Base-by-base conservation (phyloP, 164 flowering plant genomes). In the Brasenia schreberi region DNA sequence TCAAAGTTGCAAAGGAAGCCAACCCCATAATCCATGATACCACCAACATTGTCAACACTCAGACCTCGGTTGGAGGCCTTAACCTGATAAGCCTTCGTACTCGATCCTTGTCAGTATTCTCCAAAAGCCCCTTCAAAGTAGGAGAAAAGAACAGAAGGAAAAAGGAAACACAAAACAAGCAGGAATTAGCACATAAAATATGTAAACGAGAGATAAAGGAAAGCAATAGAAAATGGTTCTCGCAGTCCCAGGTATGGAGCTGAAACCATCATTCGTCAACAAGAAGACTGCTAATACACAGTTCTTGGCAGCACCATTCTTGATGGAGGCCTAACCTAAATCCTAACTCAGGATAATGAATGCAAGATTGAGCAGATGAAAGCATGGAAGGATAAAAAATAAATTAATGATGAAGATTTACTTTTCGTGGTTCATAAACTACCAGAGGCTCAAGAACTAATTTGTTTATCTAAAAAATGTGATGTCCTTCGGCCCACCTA, bases 81-180 rank as follows among this genome's bases (percentile, higher is more conserved):
- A 83, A 58, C 78, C 83, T 74, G 18, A 80, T 70, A 43, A 83
- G 72, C 72, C 87, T 78, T 68, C 68, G 77, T 66, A 83, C 80
- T 67, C 87, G 73, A 64, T 83, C 87, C 68, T 77, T 83, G 19
- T 83, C 87, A 5, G 85, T 81, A 70, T 80, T 83, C 75, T 83
- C 87, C 75, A 88, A 75, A 76, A 80, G 71, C n/a, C 95, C 95
- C 90, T 85, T 71, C 78, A 69, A 5, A 63, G 64, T 2, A 45
- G 53, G 11, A 5, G 11, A 45, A 43, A 27, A 58, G 42, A 56
- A 18, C 59, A 33, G 59, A 18, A 9, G 2, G 5, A n/a, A 7
- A 17, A 60, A 60, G 53, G 14, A 7, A 2, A 45, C 1, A 12
- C 7, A 45, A 45, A 45, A 45, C 14, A 7, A 45, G 53, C 14